Conservation (phyloP, 495 filamentous ascomycete genomes). For the Aspergillus coremiiformis region DNA sequence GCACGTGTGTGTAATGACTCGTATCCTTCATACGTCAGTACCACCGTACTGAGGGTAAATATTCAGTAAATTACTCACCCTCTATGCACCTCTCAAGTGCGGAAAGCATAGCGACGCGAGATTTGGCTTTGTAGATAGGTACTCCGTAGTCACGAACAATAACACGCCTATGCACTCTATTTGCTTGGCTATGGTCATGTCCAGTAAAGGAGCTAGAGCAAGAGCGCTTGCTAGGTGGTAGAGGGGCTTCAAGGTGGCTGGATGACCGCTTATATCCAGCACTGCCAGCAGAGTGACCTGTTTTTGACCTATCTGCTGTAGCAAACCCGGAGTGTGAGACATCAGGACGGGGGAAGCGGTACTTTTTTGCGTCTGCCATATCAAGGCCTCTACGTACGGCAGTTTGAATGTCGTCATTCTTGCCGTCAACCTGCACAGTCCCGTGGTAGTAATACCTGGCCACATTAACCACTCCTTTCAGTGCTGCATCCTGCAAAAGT, state of each 20-base stretch:
- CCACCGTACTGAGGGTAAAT: neutral
- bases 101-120: slow-evolving; percentile 23
- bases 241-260: neutral
- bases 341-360: neutral
- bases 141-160: slow-evolving; percentile 33
- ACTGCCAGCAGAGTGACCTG: neutral
- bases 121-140: slow-evolving; percentile 37
- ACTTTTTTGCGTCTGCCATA: slow-evolving; percentile 6
- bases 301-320: neutral
- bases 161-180: slow-evolving; percentile 37
- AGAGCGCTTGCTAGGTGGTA: neutral
- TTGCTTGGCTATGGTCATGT: slow-evolving; percentile 1
- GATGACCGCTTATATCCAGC: neutral
- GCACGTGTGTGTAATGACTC: slow-evolving; percentile 17
- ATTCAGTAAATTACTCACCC: slow-evolving; percentile 7
- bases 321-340: neutral
- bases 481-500: slow-evolving; percentile 23
- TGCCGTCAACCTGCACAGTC: slow-evolving; percentile 19
- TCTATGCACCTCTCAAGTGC: slow-evolving; percentile 32
- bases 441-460: slow-evolving; percentile 29
- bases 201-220: neutral
- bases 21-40: slow-evolving; percentile 9
- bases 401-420: slow-evolving; percentile 20
- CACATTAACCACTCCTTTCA: slow-evolving; percentile 23
- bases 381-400: slow-evolving; percentile 25